A percentile compares a stretch with the other conserved stretches of the same genome.
phyloP scores from a whole-genome alignment of 176 grass and related monocot species.

The Elymus sibiricus region DNA sequence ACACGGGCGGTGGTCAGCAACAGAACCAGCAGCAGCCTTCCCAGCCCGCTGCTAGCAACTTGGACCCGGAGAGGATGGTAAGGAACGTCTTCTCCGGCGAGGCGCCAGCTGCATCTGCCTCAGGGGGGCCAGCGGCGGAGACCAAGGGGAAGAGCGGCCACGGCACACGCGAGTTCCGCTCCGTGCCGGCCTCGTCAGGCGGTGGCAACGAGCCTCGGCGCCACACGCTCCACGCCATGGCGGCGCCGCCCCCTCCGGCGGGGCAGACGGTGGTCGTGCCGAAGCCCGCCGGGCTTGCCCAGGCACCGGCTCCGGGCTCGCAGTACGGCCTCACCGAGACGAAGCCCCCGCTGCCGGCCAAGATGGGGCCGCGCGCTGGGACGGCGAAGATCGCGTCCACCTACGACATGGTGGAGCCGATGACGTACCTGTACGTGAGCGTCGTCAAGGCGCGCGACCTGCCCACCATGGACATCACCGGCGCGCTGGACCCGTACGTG shows the following conservation, averaged over 20 bases:
- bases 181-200: background rate
- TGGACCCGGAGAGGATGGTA: background rate
- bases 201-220: background rate
- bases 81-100: slow-evolving; percentile 3
- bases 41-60: background rate
- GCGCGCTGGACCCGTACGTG: slow-evolving; percentile 76
- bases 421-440: slow-evolving; percentile 61
- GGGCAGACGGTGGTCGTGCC: slow-evolving; percentile 40
- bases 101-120: background rate
- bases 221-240: slow-evolving; percentile 21
- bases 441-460: slow-evolving; percentile 75
- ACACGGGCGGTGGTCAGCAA: background rate
- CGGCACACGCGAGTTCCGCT: slow-evolving; percentile 26
- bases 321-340: slow-evolving; percentile 41
- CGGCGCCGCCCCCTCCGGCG: slow-evolving; percentile 20
- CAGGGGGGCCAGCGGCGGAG: fast-evolving
- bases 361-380: slow-evolving; percentile 34
- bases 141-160: background rate
- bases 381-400: slow-evolving; percentile 66
- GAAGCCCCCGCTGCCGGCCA: slow-evolving; percentile 44
- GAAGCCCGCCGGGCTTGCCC: background rate
- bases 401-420: slow-evolving; percentile 69
- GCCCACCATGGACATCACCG: slow-evolving; percentile 61
- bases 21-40: background rate
- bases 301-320: background rate